phyloP scores from a whole-genome alignment of 176 grass and related monocot species.

The Rhynchospora tenuis region DNA sequence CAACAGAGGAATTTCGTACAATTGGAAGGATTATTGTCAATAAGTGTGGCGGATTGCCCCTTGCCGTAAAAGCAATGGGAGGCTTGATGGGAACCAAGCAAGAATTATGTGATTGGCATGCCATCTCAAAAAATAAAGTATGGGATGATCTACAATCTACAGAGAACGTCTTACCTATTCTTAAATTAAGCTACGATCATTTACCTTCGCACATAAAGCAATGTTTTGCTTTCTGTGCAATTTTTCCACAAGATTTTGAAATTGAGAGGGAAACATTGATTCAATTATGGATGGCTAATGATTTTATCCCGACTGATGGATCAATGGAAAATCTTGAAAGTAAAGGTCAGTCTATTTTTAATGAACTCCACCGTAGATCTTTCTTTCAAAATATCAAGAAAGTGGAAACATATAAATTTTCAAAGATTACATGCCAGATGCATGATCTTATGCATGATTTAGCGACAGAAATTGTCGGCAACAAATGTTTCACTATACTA shows the following conservation, averaged over 20 bases:
- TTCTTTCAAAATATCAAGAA: conserved; percentile 14
- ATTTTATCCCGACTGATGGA: not conserved
- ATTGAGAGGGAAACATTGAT: conserved; percentile 17
- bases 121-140: not conserved
- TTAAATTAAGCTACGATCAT: conserved; percentile 29
- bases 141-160: not conserved
- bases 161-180: not conserved
- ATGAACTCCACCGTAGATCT: not conserved
- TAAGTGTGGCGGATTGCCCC: conserved; percentile 20
- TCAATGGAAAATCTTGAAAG: not conserved
- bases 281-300: conserved; percentile 33
- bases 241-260: conserved; percentile 22
- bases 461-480: not conserved
- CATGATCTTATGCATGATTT: not conserved
- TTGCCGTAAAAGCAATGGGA: conserved; percentile 20
- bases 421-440: not conserved
- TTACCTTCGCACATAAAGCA: conserved; percentile 15
- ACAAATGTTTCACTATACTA: not conserved
- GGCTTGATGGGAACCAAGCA: conserved; percentile 26
- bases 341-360: conserved; percentile 16
- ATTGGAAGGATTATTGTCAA: not conserved
- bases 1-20: not conserved
- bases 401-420: too few relatives aligned
- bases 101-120: conserved; percentile 10
- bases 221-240: conserved; percentile 30